Percentiles rank a stretch among this genome's conserved stretches.
These are phyloP conservation scores for Tuber aestivum DNA, from an alignment of 495 filamentous ascomycete genomes.

Conservation along the genomic window DNA sequence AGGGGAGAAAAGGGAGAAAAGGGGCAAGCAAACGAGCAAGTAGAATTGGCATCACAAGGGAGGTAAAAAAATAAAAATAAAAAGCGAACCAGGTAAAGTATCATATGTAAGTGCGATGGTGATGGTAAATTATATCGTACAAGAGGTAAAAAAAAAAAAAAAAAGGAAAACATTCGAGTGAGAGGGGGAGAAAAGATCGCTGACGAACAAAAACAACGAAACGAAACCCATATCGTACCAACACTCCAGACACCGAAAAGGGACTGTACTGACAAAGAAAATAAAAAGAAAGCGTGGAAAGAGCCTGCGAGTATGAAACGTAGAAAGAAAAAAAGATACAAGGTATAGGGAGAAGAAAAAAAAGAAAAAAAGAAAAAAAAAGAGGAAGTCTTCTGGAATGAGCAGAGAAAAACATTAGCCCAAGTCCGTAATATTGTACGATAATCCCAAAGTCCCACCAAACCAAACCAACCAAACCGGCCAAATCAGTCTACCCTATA, in stretches of 20 bases:
- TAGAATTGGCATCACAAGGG: neutral
- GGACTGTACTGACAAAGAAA: neutral
- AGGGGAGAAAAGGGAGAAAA: neutral
- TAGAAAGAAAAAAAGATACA: conserved; percentile 13
- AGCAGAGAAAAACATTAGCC: conserved; percentile 29
- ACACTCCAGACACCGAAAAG: neutral
- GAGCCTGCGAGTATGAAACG: neutral
- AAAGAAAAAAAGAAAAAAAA: conserved; percentile 6
- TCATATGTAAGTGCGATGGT: neutral
- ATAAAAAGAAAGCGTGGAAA: neutral
- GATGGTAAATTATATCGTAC: neutral
- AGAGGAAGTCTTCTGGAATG: neutral
- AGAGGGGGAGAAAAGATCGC: neutral
- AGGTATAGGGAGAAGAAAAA: conserved; percentile 24
- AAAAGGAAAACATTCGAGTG: neutral
- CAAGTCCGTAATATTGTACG: conserved; percentile 24
- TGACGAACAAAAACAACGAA: neutral
- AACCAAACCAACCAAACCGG: conserved; percentile 11
- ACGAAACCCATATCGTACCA: conserved; percentile 4
- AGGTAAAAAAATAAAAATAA: no score
- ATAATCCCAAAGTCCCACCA: conserved; percentile 19
- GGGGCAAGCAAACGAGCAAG: neutral
- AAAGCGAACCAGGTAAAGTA: neutral
- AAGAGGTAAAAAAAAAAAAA: neutral
- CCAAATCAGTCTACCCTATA: conserved; percentile 21